phyloP scores from a whole-genome alignment of 352 stramenopile species.

The Halophytophthora batemanensis region DNA sequence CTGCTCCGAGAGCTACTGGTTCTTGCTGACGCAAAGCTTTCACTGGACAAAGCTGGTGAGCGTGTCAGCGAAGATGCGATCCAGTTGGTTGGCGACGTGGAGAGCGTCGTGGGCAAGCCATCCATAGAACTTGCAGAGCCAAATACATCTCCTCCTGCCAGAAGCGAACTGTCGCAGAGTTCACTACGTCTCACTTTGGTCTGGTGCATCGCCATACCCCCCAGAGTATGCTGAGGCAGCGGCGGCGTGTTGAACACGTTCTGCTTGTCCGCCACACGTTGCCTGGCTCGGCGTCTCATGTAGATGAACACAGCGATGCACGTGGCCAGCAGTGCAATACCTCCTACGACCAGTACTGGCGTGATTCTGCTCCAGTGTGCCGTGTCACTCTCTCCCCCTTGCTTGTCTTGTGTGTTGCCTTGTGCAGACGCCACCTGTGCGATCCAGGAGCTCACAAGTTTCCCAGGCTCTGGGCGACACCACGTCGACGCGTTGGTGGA shows the following conservation, averaged over 20 bases:
- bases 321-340: slow-evolving; percentile 12
- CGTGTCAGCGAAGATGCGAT: slow-evolving; percentile 13
- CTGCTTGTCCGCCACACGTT: slow-evolving; percentile 1
- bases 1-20: background rate
- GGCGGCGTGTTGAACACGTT: slow-evolving; percentile 4
- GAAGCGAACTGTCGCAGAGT: slow-evolving; percentile 2
- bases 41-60: slow-evolving; percentile 12
- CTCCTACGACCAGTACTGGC: slow-evolving; percentile 28
- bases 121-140: slow-evolving; percentile 7
- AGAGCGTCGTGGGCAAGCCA: slow-evolving; percentile 13
- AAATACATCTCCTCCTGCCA: slow-evolving; percentile 13
- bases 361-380: slow-evolving; percentile 24
- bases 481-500: slow-evolving; percentile 7
- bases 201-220: background rate
- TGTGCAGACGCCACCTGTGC: slow-evolving; percentile 15
- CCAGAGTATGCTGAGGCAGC: slow-evolving; percentile 2
- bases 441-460: slow-evolving; percentile 36
- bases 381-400: slow-evolving; percentile 7
- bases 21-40: slow-evolving; percentile 20
- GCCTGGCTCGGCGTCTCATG: slow-evolving; percentile 10
- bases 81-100: slow-evolving; percentile 6
- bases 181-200: background rate
- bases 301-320: slow-evolving; percentile 19
- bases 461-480: slow-evolving; percentile 23
- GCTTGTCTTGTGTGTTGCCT: background rate